Base-by-base conservation (phyloP, 1,284 basidiomycete genomes). In the Puccinia coronata region DNA sequence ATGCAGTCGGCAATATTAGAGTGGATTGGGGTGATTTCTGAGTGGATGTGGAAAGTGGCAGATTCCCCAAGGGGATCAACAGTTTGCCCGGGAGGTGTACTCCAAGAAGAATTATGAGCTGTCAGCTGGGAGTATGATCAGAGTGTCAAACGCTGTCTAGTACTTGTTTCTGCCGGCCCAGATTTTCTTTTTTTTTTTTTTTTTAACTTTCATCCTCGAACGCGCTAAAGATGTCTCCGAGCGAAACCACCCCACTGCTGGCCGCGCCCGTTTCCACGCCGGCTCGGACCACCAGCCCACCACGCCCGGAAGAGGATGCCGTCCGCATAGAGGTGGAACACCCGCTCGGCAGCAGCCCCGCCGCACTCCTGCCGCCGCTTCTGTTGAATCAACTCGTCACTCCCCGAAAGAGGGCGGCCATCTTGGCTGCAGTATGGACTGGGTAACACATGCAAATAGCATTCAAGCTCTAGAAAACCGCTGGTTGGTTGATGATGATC, bases 161-260 rank as follows among this genome's bases (percentile, higher is more conserved):
- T 31, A 49, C n/a, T n/a, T n/a, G n/a, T n/a, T n/a, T n/a, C n/a
- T n/a, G n/a, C n/a, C n/a, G n/a, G n/a, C n/a, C n/a, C n/a, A n/a
- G n/a, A n/a, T n/a, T n/a, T n/a, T n/a, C n/a, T n/a, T n/a, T n/a
- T n/a, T n/a, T n/a, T n/a, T n/a, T n/a, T n/a, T n/a, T n/a, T n/a
- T n/a, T n/a, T n/a, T n/a, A n/a, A n/a, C n/a, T n/a, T n/a, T n/a
- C n/a, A n/a, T n/a, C n/a, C n/a, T n/a, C n/a, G n/a, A n/a, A n/a
- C n/a, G n/a, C n/a, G n/a, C n/a, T n/a, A n/a, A n/a, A 41, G 23
- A 69, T 69, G 65, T 31, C 65, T 69, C 65, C 65, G 47, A 69
- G 65, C 43, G 65, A 69, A 69, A 69, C 65, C 65, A 69, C 65
- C 9, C 65, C 65, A n/a, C 65, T 69, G 14, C 36, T 69, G 9